Evolutionary conservation across 306 rosid species (phyloP).

Genomic region (Senna tora): DNA sequence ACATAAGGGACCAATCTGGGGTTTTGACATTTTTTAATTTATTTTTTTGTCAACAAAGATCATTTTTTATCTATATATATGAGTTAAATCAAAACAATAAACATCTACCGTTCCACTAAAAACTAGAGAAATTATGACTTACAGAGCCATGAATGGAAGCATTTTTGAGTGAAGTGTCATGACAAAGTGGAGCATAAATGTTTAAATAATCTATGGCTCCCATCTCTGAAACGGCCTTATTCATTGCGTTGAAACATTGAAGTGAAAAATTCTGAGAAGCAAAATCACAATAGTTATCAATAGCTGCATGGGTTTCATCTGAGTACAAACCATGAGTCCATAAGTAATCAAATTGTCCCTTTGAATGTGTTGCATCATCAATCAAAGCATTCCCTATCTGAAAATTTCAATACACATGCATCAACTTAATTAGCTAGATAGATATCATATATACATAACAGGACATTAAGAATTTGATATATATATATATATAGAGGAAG

Average conservation of each 20-base stretch:
- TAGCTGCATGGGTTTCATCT: constrained; percentile 52
- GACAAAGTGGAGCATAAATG: constrained; percentile 61
- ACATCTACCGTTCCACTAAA: too few relatives aligned
- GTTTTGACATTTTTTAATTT: too few relatives aligned
- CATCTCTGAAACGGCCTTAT: constrained; percentile 11
- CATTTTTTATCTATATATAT: too few relatives aligned
- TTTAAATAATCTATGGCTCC: constrained; percentile 43
- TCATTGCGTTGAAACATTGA: constrained; percentile 30
- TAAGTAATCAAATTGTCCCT: constrained; percentile 44
- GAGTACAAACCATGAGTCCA: constrained; percentile 68
- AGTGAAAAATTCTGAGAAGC: constrained; percentile 1
- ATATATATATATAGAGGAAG: too few relatives aligned
- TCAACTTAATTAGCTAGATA: neutral
- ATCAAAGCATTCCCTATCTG: constrained; percentile 68
- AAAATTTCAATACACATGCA: constrained; percentile 15
- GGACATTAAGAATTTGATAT: too few relatives aligned
- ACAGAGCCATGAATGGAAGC: constrained; percentile 42
- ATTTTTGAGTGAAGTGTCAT: constrained; percentile 32
- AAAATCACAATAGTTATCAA: constrained; percentile 52
- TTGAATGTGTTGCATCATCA: constrained; percentile 34
- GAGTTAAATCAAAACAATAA: too few relatives aligned
- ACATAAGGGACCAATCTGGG: too few relatives aligned
- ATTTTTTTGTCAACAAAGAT: too few relatives aligned
- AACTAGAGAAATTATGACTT: constrained; percentile 26
- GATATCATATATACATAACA: too few relatives aligned